Conservation (phyloP, 345 rosid species). For the Gossypium australe region DNA sequence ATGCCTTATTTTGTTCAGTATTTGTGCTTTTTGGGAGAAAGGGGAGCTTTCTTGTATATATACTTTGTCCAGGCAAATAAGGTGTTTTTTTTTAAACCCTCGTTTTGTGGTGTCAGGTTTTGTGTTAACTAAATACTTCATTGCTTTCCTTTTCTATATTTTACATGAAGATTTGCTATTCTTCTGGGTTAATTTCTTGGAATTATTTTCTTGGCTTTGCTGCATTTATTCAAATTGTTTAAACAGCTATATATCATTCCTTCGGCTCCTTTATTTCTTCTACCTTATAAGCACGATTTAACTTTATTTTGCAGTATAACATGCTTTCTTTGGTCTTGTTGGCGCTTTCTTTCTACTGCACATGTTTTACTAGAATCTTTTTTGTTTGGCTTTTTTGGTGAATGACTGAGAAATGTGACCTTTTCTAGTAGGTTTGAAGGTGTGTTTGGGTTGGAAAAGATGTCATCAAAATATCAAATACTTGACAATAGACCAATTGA, state of each 20-base stretch:
- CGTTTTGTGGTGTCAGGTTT: neutral
- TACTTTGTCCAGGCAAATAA: neutral
- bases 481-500: constrained; percentile 74
- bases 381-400: neutral
- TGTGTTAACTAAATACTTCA: neutral
- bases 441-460: constrained; percentile 28
- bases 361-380: neutral
- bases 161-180: neutral
- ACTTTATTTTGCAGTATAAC: neutral
- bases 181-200: neutral
- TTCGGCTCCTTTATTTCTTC: neutral
- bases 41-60: neutral
- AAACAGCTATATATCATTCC: neutral
- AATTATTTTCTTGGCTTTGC: neutral
- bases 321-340: neutral
- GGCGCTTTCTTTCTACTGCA: neutral
- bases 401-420: constrained; percentile 11
- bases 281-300: neutral
- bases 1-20: neutral
- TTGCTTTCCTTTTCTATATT: too few relatives aligned
- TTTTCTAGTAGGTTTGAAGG: constrained; percentile 19
- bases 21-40: neutral
- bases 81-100: neutral
- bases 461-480: constrained; percentile 72
- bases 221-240: neutral